Base-by-base conservation (phyloP, 2,329 filamentous ascomycete species). In the Madurella fahalii region DNA sequence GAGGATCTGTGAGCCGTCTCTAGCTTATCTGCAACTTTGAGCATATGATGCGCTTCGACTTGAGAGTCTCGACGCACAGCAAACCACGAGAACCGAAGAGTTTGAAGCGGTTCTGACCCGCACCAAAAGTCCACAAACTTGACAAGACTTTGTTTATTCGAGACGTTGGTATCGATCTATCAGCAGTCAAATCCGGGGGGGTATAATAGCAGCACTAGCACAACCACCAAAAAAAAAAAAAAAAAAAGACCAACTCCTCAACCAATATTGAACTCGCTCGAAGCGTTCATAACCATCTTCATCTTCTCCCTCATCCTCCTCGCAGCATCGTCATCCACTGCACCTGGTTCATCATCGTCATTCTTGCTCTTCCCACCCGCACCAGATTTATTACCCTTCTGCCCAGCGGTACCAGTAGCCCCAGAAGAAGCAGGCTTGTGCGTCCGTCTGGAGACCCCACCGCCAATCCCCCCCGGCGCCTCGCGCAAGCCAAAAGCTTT, bases 401-500 rank as follows among this genome's bases (percentile, higher is more conserved):
- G 59, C 50, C 47, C 47, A 4, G 47, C 52, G 54, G 41, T 45
- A 53, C 66, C 67, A 39, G 68, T 34, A 25, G 49, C 41, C 44
- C 70, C 69, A 44, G 65, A 63, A 62, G 73, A 74, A 44, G 65
- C 63, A 62, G 73, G 74, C 57, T 65, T 65, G 50, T 69, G 68
- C 17, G 71, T 72, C 70, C 64, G 73, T 66, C 71, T 75, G 67
- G 78, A 61, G 71, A 81, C 69, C 9, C 80, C 79, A 2, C 77
- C 77, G 34, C 85, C 85, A 52, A 99, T 95, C 47, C 89, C 87
- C 5, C 88, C 87, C 0, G 94, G 94, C 32, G 90, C 85, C 69
- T 99, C 94, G 60, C 95, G 81, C 61, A 99, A 74, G 1, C 86
- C 94, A 68, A 95, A 99, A 25, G 88, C 90, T 77, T 99, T 99